These are phyloP conservation scores for Talaromyces sp. DNA, from an alignment of 2,329 filamentous ascomycete species.

Conservation along the genomic window DNA sequence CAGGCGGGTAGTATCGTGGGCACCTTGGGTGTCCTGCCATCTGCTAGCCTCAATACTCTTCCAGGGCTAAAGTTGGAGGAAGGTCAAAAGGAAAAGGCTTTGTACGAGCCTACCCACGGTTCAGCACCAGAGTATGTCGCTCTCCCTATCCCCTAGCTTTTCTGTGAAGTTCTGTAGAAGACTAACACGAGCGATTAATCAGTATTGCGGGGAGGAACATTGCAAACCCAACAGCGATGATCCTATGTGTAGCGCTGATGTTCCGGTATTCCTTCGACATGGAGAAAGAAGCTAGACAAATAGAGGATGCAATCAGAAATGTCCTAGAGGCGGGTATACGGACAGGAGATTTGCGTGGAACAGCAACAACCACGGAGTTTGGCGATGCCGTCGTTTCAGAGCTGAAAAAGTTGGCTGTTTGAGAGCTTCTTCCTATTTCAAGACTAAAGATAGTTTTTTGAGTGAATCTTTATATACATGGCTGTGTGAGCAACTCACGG, in stretches of 20 bases:
- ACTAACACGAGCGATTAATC: constrained; percentile 24
- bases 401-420: constrained; percentile 46
- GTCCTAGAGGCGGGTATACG: constrained; percentile 71
- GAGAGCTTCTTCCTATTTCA: background rate
- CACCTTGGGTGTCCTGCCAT: constrained; percentile 77
- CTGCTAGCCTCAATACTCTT: constrained; percentile 75
- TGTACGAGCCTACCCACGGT: constrained; percentile 90
- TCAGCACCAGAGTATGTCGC: constrained; percentile 33
- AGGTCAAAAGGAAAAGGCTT: constrained; percentile 71
- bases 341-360: constrained; percentile 78
- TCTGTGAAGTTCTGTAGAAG: background rate
- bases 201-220: constrained; percentile 85
- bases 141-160: background rate
- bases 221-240: constrained; percentile 83
- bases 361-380: constrained; percentile 63
- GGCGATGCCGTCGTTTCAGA: constrained; percentile 72
- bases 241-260: constrained; percentile 90
- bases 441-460: background rate
- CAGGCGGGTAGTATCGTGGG: constrained; percentile 88
- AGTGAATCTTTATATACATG: background rate
- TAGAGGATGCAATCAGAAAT: constrained; percentile 73
- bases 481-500: background rate
- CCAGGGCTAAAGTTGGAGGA: constrained; percentile 59
- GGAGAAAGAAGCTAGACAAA: constrained; percentile 65
- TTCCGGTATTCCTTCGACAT: constrained; percentile 81